Evolutionary conservation across 345 rosid genomes (phyloP), one percentile per base, ranked within the genome.

Genomic region (Eucalyptus dawsonii): DNA sequence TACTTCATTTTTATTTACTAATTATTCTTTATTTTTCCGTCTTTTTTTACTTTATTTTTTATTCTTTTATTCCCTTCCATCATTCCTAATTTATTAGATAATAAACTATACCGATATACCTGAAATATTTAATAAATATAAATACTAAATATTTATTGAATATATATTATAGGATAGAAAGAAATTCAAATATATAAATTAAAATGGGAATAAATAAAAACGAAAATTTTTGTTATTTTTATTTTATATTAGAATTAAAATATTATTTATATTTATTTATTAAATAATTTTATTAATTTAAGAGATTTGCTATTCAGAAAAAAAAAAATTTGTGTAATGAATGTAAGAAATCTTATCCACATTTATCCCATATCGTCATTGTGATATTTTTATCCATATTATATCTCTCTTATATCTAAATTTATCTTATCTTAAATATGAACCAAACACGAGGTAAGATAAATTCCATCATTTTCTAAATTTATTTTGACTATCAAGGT

Each of bases 281-380:
- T 10, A 56, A 9, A 22, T 56, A 5, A 24, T 10, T 56, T 56
- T 24, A 56, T 10, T 4, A 56, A 56, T 10, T 56, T 24, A 56
- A 56, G 29, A 24, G 29, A 25, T 56, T 56, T 56, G 62, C 62
- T 24, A 56, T 56, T 56, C 4, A 11, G 6, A 9, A 56, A 56
- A 54, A 54, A 51, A 9, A 8, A 9, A 56, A 22, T 53, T 56
- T 10, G 21, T 24, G 29, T 11, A 1, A 56, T 56, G 29, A 56
- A 24, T 56, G 3, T 56, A 56, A 22, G 29, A 56, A 56, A 22
- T 56, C 62, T 56, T 56, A 22, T 56, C 13, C 1, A 56, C 62
- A 1, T 56, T 56, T 24, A 56, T 56, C 62, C 0, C 3, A 56
- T 25, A 24, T 56, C 29, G 2, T 22, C 29, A 4, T 22, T 24